Evolutionary conservation across 1,284 basidiomycete species (phyloP), one percentile per base, ranked within the genome.

Genomic region (Irpex sp.): DNA sequence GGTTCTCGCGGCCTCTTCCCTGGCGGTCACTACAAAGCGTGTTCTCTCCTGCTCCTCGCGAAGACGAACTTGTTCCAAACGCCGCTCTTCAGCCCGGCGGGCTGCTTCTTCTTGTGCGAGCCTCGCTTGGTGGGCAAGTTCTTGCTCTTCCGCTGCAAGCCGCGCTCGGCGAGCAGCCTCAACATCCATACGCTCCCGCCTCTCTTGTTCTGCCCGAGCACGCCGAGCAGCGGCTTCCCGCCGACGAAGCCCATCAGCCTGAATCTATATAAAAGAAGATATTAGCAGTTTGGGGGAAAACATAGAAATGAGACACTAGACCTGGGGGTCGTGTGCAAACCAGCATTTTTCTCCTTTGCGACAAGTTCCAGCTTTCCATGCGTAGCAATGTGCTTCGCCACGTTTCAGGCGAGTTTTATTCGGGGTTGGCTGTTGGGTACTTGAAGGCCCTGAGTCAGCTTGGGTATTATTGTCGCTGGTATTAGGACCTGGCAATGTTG

Each of bases 1-100:
- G 1, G 64, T 71, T 36, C 50, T 53, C 39, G 63, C 58, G 4
- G 69, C 66, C 13, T 71, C 68, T 50, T 66, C 64, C 49, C 61
- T 46, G 5, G 62, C 65, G 9, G 60, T 33, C 58, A 26, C 57
- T 35, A 56, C 43, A 17, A 51, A 31, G 13, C 49, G 49, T 33
- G 39, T 50, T 39, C 13, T 21, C 17, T 15, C 7, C 17, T 58
- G 17, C 57, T 51, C 49, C 49, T 51, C 49, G 17, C 21, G 21
- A 51, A 51, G 37, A 15, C 21, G 37, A 21, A 26, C 43, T 47
- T 58, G 39, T 19, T 58, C 57, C 8, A 21, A 36, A 17, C 43
- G 57, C n/a, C 61, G 49, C 37, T 51, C 55, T 21, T 59, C 61
- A 57, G 17, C 58, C 37, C 15, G 54, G 50, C 37, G 60, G 5